Percentiles rank a stretch among this genome's conserved stretches.
phyloP scores from a whole-genome alignment of 1,284 basidiomycete genomes.

The Neolentinus lepideus region DNA sequence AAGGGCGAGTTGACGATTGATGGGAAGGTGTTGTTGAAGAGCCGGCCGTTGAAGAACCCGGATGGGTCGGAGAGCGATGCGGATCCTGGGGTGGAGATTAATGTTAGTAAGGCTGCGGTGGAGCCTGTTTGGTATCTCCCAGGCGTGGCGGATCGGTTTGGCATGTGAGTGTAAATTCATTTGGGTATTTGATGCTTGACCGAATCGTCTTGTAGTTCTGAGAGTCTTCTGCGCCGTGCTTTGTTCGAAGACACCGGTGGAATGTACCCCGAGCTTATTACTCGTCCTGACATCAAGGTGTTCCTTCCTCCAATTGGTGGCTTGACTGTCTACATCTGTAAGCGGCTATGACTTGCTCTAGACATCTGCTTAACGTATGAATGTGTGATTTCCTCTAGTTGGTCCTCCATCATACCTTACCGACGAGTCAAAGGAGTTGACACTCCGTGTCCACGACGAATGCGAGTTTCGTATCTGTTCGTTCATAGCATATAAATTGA shows the following conservation, averaged over 20 bases:
- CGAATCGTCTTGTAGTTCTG: slow-evolving; percentile 45
- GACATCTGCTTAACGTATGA: background rate
- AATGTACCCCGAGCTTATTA: slow-evolving; percentile 95
- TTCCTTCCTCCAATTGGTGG: slow-evolving; percentile 94
- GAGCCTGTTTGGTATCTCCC: slow-evolving; percentile 95
- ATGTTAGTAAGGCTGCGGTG: slow-evolving; percentile 82
- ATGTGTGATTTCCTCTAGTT: slow-evolving; percentile 34
- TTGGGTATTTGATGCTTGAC: background rate
- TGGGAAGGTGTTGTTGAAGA: slow-evolving; percentile 76
- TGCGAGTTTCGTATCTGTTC: slow-evolving; percentile 44
- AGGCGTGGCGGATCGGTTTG: slow-evolving; percentile 86
- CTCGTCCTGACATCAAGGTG: slow-evolving; percentile 90
- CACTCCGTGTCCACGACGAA: slow-evolving; percentile 91
- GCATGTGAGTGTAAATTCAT: slow-evolving; percentile 53
- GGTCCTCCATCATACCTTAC: slow-evolving; percentile 76
- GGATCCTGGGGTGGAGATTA: slow-evolving; percentile 83
- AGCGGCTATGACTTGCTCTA: slow-evolving; percentile 18
- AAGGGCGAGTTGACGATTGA: slow-evolving; percentile 75
- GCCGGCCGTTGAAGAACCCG: slow-evolving; percentile 47
- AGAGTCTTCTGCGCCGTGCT: slow-evolving; percentile 77
- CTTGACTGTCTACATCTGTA: slow-evolving; percentile 90
- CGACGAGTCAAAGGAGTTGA: slow-evolving; percentile 82
- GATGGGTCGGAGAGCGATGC: slow-evolving; percentile 52
- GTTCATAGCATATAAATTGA: background rate
- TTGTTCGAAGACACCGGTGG: slow-evolving; percentile 95